Evolutionary conservation across 2,329 filamentous ascomycete genomes (phyloP).

Genomic region (Didymosphaeria variabile): DNA sequence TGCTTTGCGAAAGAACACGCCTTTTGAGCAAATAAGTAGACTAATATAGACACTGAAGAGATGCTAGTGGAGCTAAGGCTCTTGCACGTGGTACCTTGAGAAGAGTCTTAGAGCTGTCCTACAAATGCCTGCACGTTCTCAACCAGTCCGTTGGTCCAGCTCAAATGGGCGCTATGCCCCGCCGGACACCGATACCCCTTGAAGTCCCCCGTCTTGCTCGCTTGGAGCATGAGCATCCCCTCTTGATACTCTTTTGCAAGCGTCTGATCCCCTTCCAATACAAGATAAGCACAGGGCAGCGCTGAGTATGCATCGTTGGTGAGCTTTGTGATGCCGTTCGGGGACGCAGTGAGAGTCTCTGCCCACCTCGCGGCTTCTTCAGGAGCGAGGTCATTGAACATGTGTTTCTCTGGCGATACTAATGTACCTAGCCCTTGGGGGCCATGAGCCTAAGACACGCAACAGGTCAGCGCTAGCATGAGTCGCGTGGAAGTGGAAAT

Average conservation of each 20-base stretch:
- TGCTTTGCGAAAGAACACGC: too few species aligned
- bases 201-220: conserved; percentile 19
- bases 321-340: conserved; percentile 14
- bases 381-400: conserved; percentile 20
- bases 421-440: conserved; percentile 18
- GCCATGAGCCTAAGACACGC: conserved; percentile 9
- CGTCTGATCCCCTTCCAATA: conserved; percentile 17
- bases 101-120: not conserved
- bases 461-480: not conserved
- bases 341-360: conserved; percentile 16
- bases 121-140: not conserved
- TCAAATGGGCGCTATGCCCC: conserved; percentile 3
- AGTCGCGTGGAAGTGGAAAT: not conserved
- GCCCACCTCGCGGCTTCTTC: conserved; percentile 17
- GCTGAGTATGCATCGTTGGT: conserved; percentile 19
- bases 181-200: conserved; percentile 12
- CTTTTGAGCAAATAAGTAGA: too few species aligned
- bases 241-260: conserved; percentile 18
- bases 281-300: conserved; percentile 19
- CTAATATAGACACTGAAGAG: too few species aligned
- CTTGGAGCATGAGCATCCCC: conserved; percentile 15
- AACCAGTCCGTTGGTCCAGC: conserved; percentile 3
- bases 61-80: too few species aligned
- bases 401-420: conserved; percentile 17
- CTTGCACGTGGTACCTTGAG: too few species aligned